Evolutionary conservation across 192 early-diverging fungal genomes (phyloP).

Genomic region (Entomortierella parvispora): DNA sequence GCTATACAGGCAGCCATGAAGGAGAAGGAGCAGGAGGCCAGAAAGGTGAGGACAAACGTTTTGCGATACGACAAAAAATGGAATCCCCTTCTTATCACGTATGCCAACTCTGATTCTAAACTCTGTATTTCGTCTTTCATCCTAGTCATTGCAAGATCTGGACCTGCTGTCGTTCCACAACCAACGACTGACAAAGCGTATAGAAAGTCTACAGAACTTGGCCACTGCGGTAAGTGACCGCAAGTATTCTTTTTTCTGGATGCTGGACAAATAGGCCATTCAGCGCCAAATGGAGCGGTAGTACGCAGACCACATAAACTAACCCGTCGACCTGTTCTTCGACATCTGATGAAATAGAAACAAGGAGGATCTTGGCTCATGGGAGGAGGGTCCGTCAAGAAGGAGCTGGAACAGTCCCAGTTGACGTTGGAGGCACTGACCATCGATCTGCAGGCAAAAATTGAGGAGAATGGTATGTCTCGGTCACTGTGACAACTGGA

Average conservation of each 20-base stretch:
- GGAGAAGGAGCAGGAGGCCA: constrained; percentile 66
- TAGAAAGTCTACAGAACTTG: constrained; percentile 62
- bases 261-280: too few relatives aligned
- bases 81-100: background rate
- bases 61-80: background rate
- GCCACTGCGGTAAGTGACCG: constrained; percentile 29
- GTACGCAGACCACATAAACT: too few relatives aligned
- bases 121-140: background rate
- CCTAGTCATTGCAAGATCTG: constrained; percentile 59
- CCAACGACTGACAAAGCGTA: constrained; percentile 67
- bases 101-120: background rate
- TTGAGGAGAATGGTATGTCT: constrained; percentile 68
- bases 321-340: background rate
- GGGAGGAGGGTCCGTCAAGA: constrained; percentile 59
- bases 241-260: background rate
- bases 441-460: constrained; percentile 61
- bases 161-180: constrained; percentile 69
- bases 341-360: constrained; percentile 16
- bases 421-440: constrained; percentile 57
- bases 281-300: background rate
- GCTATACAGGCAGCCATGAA: constrained; percentile 61
- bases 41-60: constrained; percentile 50
- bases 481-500: background rate
- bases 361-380: constrained; percentile 52
- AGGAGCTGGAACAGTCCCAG: constrained; percentile 65